These are phyloP conservation scores for Hibiscus tridactylites DNA, from an alignment of 345 rosid species.

Conservation along the genomic window DNA sequence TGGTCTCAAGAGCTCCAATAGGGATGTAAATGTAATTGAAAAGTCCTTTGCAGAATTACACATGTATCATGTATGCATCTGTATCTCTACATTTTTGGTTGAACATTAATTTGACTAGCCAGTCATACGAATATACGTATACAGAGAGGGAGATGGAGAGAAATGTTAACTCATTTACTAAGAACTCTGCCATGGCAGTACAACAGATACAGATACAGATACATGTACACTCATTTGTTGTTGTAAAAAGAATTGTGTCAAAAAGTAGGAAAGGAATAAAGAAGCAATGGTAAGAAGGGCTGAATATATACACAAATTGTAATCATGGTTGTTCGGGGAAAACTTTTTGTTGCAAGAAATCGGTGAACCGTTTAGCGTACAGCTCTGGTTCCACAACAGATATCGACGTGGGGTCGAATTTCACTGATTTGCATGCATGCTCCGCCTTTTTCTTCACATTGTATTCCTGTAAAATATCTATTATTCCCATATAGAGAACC, in stretches of 20 bases:
- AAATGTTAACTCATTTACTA: not conserved
- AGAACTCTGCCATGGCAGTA: not conserved
- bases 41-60: no score
- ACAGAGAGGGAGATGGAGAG: slow-evolving; percentile 44
- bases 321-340: slow-evolving; percentile 41
- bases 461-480: slow-evolving; percentile 82
- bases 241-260: not conserved
- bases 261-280: not conserved
- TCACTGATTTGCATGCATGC: slow-evolving; percentile 60
- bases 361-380: slow-evolving; percentile 62
- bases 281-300: not conserved
- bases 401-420: slow-evolving; percentile 47
- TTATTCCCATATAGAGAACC: slow-evolving; percentile 86
- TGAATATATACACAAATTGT: not conserved
- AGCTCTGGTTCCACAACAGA: slow-evolving; percentile 59
- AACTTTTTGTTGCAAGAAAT: slow-evolving; percentile 54
- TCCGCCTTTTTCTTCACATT: slow-evolving; percentile 67
- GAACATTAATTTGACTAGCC: no score
- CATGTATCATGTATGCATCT: no score
- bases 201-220: not conserved
- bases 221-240: no score
- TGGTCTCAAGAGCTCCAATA: no score
- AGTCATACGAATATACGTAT: no score
- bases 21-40: no score
- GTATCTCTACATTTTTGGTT: no score